Conservation (phyloP, 768 basidiomycete species). For the Trichaptum fuscoviolaceum region DNA sequence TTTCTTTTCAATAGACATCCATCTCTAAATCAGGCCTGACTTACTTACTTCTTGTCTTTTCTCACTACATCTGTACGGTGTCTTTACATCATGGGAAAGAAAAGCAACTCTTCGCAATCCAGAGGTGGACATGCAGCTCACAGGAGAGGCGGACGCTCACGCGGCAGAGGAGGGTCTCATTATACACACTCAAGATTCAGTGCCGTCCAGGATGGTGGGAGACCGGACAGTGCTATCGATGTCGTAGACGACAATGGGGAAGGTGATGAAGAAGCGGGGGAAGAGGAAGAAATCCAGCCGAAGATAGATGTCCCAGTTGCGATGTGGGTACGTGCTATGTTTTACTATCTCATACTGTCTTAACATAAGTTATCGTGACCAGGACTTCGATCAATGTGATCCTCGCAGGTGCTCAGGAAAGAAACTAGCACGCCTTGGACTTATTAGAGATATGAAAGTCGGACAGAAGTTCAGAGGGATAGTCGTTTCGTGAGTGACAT, state of each 20-base stretch:
- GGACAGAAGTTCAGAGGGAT: slow-evolving; percentile 87
- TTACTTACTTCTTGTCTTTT: background rate
- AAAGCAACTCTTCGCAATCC: background rate
- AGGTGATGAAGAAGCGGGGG: slow-evolving; percentile 26
- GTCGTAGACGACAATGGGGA: slow-evolving; percentile 35
- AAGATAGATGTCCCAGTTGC: slow-evolving; percentile 68
- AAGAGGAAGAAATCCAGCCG: slow-evolving; percentile 26
- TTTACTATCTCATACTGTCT: background rate
- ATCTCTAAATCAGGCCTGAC: background rate
- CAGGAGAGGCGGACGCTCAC: background rate
- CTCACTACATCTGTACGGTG: background rate
- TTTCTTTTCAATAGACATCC: background rate
- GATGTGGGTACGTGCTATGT: slow-evolving; percentile 78
- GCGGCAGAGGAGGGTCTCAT: slow-evolving; percentile 9
- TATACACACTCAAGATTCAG: background rate
- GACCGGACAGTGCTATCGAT: slow-evolving; percentile 57
- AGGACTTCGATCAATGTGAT: slow-evolving; percentile 99
- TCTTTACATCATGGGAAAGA: background rate
- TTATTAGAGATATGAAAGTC: slow-evolving; percentile 79
- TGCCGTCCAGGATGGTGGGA: slow-evolving; percentile 15
- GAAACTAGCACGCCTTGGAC: slow-evolving; percentile 78
- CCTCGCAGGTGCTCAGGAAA: slow-evolving; percentile 85
- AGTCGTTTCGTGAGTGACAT: slow-evolving; percentile 78
- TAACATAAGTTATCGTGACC: background rate
- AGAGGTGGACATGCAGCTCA: background rate